A percentile compares a stretch with the other conserved stretches of the same genome.
phyloP scores from a whole-genome alignment of 129 eudicot species.

The Lactuca sativa region DNA sequence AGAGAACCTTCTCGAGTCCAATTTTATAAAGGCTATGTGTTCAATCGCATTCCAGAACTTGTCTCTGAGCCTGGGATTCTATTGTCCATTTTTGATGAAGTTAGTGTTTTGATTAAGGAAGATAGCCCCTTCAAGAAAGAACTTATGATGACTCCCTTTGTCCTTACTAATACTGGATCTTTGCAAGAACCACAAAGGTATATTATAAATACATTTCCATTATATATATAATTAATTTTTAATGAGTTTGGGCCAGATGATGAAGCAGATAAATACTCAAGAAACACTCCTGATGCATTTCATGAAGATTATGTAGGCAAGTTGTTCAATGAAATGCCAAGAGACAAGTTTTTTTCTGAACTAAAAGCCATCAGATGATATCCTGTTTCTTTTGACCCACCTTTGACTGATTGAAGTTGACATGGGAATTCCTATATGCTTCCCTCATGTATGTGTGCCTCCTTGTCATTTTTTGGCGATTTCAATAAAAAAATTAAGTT shows the following conservation, averaged over 20 bases:
- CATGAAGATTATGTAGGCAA: too few species aligned
- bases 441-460: too few species aligned
- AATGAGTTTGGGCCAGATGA: conserved; percentile 6
- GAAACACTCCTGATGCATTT: too few species aligned
- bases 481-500: too few species aligned
- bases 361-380: too few species aligned
- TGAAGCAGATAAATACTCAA: too few species aligned
- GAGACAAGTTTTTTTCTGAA: too few species aligned
- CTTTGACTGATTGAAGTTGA: too few species aligned
- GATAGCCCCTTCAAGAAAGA: conserved; percentile 60
- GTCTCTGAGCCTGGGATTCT: conserved; percentile 53
- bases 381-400: too few species aligned
- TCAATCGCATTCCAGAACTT: conserved; percentile 70
- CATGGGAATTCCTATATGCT: too few species aligned
- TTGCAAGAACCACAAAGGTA: conserved; percentile 89
- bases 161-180: conserved; percentile 43
- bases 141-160: conserved; percentile 48
- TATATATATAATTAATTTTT: conserved; percentile 20
- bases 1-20: conserved; percentile 73
- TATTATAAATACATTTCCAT: not conserved
- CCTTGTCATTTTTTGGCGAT: too few species aligned
- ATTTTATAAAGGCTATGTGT: conserved; percentile 71
- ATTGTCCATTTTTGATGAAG: conserved; percentile 57
- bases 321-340: too few species aligned
- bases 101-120: conserved; percentile 65